These are phyloP conservation scores for Colletotrichum navitas DNA, from an alignment of 2,329 filamentous ascomycete genomes.

Conservation along the genomic window DNA sequence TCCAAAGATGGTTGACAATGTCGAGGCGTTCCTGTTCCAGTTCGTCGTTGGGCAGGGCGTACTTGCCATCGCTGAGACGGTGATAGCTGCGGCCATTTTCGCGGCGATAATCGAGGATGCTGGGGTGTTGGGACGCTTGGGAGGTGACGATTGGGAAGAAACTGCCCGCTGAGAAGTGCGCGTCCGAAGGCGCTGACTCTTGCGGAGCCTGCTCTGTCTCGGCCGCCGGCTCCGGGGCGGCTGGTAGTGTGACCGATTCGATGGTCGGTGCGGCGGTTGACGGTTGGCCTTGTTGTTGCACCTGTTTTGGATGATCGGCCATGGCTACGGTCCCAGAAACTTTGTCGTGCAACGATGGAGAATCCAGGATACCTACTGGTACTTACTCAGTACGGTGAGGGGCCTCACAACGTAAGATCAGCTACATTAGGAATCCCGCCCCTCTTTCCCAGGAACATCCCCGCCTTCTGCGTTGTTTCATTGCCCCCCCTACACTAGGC, in stretches of 20 bases:
- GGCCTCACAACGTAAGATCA: neutral
- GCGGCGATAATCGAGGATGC: constrained; percentile 35
- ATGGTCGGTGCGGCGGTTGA: neutral
- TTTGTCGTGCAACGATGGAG: neutral
- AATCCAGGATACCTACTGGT: neutral
- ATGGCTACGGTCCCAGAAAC: neutral
- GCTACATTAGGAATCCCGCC: neutral
- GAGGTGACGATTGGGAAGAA: constrained; percentile 1
- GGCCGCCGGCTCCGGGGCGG: neutral
- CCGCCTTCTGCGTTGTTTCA: neutral
- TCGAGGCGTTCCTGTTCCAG: constrained; percentile 67
- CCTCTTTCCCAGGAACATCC: neutral
- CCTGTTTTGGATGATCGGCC: neutral
- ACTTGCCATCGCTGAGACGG: constrained; percentile 47
- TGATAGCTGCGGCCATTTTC: constrained; percentile 41
- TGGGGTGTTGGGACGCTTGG: constrained; percentile 1
- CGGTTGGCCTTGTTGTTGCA: neutral
- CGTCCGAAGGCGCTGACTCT: neutral
- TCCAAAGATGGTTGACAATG: constrained; percentile 67
- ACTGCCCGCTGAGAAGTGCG: neutral
- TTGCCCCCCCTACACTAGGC: neutral
- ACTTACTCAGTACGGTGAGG: neutral
- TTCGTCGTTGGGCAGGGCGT: constrained; percentile 51
- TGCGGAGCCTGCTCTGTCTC: neutral
- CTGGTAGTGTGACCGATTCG: neutral